These are phyloP conservation scores for Trichoderma sp. DNA, from an alignment of 2,329 filamentous ascomycete species.

Conservation along the genomic window DNA sequence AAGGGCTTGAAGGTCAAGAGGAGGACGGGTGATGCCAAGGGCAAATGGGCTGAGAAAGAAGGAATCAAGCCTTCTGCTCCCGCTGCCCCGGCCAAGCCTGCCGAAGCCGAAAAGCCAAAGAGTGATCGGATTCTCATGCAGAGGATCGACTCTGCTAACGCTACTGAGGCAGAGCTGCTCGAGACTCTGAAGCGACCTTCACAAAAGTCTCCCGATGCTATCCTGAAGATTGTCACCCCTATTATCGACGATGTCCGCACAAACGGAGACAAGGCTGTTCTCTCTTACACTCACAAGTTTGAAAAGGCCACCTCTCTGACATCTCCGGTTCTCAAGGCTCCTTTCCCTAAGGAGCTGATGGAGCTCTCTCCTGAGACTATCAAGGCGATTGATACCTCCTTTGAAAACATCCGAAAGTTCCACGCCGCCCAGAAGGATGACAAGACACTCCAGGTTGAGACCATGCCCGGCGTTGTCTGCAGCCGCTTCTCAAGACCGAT, in stretches of 20 bases:
- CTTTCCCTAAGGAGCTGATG: constrained; percentile 85
- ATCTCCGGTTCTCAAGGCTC: constrained; percentile 84
- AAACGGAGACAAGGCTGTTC: constrained; percentile 80
- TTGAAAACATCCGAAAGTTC: constrained; percentile 91
- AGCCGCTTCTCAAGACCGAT: constrained; percentile 90
- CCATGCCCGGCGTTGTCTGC: constrained; percentile 95
- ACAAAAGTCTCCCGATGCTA: constrained; percentile 90
- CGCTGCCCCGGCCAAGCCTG: constrained; percentile 36
- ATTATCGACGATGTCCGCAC: constrained; percentile 86
- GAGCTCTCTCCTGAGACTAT: constrained; percentile 77
- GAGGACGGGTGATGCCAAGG: constrained; percentile 90
- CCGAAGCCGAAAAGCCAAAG: constrained; percentile 34
- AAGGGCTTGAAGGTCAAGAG: constrained; percentile 96
- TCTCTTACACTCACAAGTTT: constrained; percentile 96
- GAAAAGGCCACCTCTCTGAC: constrained; percentile 91
- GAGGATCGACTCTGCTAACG: constrained; percentile 67
- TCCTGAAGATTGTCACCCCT: constrained; percentile 84
- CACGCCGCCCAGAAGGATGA: constrained; percentile 87
- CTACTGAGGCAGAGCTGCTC: constrained; percentile 62
- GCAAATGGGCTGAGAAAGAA: constrained; percentile 83
- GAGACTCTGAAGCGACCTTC: constrained; percentile 83
- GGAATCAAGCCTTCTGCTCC: constrained; percentile 52
- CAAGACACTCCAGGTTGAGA: constrained; percentile 81
- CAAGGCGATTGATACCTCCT: constrained; percentile 89
- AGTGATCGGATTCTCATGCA: constrained; percentile 73